Conservation (phyloP, 2,329 filamentous ascomycete species). For the Arthrobotrys entomopaga region DNA sequence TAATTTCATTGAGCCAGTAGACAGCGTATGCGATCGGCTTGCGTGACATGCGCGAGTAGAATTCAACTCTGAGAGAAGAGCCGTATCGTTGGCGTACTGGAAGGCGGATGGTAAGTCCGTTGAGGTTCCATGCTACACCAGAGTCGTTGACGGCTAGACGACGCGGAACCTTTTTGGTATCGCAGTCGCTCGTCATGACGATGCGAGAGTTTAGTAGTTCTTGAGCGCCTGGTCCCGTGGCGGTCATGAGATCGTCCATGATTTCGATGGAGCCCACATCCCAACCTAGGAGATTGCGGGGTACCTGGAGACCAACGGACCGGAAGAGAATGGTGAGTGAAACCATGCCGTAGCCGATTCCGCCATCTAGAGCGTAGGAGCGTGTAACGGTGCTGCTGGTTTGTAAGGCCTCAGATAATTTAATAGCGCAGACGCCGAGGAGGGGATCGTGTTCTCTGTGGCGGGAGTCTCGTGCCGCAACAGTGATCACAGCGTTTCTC, state of each 20-base stretch:
- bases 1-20: constrained; percentile 85
- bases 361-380: constrained; percentile 97
- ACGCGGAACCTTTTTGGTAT: constrained; percentile 29
- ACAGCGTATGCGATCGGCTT: constrained; percentile 78
- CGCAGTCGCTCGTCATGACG: constrained; percentile 54
- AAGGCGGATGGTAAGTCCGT: constrained; percentile 71
- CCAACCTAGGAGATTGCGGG: constrained; percentile 88
- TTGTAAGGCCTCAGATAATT: constrained; percentile 85
- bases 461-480: constrained; percentile 87
- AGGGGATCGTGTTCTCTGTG: constrained; percentile 95
- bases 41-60: constrained; percentile 70
- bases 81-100: constrained; percentile 92
- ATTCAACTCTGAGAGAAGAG: constrained; percentile 88
- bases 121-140: constrained; percentile 65
- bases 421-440: constrained; percentile 88
- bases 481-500: constrained; percentile 84
- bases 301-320: constrained; percentile 84
- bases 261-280: constrained; percentile 96
- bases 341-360: constrained; percentile 88
- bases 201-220: constrained; percentile 54
- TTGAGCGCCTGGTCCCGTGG: constrained; percentile 70
- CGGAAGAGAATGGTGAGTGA: constrained; percentile 90
- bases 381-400: constrained; percentile 85
- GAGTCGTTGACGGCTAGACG: constrained; percentile 25
- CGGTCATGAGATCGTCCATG: constrained; percentile 74